Conservation (phyloP, 2,329 filamentous ascomycete genomes). For the Sordariomycetes sp. region DNA sequence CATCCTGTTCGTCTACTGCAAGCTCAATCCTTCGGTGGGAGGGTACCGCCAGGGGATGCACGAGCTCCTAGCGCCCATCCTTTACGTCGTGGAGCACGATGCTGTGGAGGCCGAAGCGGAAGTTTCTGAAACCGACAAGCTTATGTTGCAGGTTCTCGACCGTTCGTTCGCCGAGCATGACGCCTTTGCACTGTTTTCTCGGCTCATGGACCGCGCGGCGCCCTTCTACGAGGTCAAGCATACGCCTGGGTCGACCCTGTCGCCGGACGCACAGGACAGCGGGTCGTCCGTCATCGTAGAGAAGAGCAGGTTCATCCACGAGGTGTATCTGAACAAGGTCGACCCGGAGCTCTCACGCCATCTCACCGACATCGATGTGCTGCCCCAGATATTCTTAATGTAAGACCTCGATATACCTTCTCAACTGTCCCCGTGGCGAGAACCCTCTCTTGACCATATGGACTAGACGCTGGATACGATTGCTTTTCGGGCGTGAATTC, state of each 20-base stretch:
- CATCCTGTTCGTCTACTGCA: slow-evolving; percentile 88
- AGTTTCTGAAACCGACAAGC: slow-evolving; percentile 12
- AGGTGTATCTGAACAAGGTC: slow-evolving; percentile 61
- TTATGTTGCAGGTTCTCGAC: slow-evolving; percentile 56
- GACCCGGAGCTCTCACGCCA: slow-evolving; percentile 78
- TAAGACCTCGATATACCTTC: slow-evolving; percentile 27
- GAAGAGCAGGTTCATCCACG: slow-evolving; percentile 77
- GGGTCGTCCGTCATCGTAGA: slow-evolving; percentile 60
- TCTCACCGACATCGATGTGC: slow-evolving; percentile 68
- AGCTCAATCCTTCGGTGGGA: slow-evolving; percentile 72
- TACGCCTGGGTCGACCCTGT: slow-evolving; percentile 5
- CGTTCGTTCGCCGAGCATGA: slow-evolving; percentile 74
- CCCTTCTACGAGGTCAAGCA: slow-evolving; percentile 66
- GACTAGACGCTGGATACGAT: slow-evolving; percentile 73
- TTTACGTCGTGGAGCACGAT: slow-evolving; percentile 75
- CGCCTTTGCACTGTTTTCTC: slow-evolving; percentile 71
- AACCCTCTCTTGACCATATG: not conserved
- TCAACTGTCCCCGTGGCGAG: not conserved
- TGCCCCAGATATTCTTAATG: slow-evolving; percentile 97
- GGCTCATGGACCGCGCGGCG: slow-evolving; percentile 78
- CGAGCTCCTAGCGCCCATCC: slow-evolving; percentile 78
- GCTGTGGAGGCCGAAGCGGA: slow-evolving; percentile 43
- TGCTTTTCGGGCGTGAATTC: slow-evolving; percentile 89
- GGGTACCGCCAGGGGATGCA: slow-evolving; percentile 99
- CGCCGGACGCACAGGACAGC: slow-evolving; percentile 7